Percentiles rank a stretch among this genome's conserved stretches.
These are phyloP conservation scores for Serendipita vermifera DNA, from an alignment of 768 basidiomycete species.

Conservation along the genomic window DNA sequence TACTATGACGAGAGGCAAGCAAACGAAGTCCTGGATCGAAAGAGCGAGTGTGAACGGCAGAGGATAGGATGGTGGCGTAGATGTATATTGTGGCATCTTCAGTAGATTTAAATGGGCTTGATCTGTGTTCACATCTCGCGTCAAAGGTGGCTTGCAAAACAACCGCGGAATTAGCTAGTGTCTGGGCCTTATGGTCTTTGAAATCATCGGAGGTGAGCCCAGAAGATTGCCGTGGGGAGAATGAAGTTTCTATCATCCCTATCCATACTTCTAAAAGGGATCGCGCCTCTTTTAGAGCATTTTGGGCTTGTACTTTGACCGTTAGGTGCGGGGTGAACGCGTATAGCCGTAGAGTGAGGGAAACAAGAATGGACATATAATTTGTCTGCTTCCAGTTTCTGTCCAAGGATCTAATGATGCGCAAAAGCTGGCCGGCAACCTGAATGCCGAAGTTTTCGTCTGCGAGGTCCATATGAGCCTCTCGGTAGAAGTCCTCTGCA, in stretches of 20 bases:
- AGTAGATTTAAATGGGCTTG: too few relatives aligned
- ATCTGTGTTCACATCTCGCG: too few relatives aligned
- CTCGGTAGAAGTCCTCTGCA: slow-evolving; percentile 13
- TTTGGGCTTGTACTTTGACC: slow-evolving; percentile 17
- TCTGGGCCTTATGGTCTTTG: too few relatives aligned
- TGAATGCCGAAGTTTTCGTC: slow-evolving; percentile 24
- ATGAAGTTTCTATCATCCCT: too few relatives aligned
- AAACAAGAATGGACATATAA: slow-evolving; percentile 24
- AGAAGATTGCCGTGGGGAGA: too few relatives aligned
- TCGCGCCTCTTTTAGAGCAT: slow-evolving; percentile 25
- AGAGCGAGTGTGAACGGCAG: too few relatives aligned
- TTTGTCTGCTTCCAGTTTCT: slow-evolving; percentile 32
- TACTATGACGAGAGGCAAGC: slow-evolving; percentile 26
- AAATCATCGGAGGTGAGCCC: too few relatives aligned
- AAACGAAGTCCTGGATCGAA: too few relatives aligned
- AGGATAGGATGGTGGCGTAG: too few relatives aligned
- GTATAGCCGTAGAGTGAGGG: slow-evolving; percentile 28
- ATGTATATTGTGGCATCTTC: too few relatives aligned
- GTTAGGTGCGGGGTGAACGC: slow-evolving; percentile 18
- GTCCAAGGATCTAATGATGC: slow-evolving; percentile 26
- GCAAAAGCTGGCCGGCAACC: slow-evolving; percentile 27
- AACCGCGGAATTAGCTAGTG: too few relatives aligned
- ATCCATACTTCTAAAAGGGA: slow-evolving; percentile 27
- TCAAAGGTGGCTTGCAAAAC: too few relatives aligned
- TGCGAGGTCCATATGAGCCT: slow-evolving; percentile 30